phyloP scores from a whole-genome alignment of 2,329 filamentous ascomycete species.

The Cladosporium oxysporum region DNA sequence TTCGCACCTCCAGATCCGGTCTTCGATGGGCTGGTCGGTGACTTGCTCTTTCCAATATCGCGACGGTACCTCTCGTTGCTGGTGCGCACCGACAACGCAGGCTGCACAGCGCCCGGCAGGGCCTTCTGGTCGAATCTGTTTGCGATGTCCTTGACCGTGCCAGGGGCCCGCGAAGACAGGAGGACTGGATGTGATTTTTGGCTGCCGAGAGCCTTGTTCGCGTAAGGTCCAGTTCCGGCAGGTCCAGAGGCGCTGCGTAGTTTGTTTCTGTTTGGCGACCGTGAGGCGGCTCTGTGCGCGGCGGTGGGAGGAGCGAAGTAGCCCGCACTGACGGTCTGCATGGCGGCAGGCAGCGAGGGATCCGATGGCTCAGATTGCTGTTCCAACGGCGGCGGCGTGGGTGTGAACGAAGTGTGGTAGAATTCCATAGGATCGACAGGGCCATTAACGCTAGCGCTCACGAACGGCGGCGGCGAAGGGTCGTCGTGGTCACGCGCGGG shows the following conservation, averaged over 20 bases:
- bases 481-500: conserved; percentile 2
- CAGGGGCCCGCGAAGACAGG: conserved; percentile 29
- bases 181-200: conserved; percentile 34
- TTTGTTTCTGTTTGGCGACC: conserved; percentile 17
- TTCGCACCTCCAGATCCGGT: conserved; percentile 29
- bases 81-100: conserved; percentile 28
- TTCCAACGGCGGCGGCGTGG: conserved; percentile 20
- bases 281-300: conserved; percentile 15
- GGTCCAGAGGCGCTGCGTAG: conserved; percentile 28
- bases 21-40: conserved; percentile 30
- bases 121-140: conserved; percentile 69
- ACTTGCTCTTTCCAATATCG: conserved; percentile 25
- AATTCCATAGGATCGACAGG: conserved; percentile 26
- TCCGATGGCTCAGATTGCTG: conserved; percentile 18
- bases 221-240: conserved; percentile 10
- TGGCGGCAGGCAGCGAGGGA: conserved; percentile 5
- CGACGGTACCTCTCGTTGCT: conserved; percentile 31
- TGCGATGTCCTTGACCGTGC: conserved; percentile 72
- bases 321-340: conserved; percentile 19
- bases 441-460: conserved; percentile 24
- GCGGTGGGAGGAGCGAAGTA: neutral
- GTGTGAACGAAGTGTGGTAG: conserved; percentile 22
- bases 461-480: conserved; percentile 20
- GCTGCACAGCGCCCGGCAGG: conserved; percentile 21
- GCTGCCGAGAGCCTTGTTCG: conserved; percentile 25